Evolutionary conservation across 495 filamentous ascomycete species (phyloP).

Genomic region (Penicillium turbatum): DNA sequence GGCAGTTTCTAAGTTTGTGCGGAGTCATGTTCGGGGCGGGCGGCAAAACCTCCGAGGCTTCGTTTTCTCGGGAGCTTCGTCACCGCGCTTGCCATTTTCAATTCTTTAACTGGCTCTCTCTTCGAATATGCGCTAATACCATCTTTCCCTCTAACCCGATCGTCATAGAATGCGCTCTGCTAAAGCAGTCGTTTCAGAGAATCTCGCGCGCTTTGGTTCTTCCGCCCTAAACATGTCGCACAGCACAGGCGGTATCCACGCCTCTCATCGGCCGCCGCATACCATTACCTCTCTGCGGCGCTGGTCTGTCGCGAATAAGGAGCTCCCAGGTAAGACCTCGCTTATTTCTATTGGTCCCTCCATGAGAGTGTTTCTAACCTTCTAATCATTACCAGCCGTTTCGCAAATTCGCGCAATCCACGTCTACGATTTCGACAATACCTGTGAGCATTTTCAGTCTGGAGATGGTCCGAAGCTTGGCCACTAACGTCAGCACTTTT

Average conservation of each 20-base stretch:
- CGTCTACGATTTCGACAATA: slow-evolving; percentile 99
- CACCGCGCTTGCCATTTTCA: not conserved
- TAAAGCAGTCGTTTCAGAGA: slow-evolving; percentile 38
- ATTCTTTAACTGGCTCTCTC: not conserved
- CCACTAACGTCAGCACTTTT: slow-evolving; percentile 11
- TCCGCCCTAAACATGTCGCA: slow-evolving; percentile 24
- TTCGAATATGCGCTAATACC: not conserved
- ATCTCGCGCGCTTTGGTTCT: slow-evolving; percentile 18
- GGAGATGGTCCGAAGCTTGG: not conserved
- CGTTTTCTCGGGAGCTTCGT: not conserved
- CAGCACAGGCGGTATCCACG: slow-evolving; percentile 11
- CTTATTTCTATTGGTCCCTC: not conserved
- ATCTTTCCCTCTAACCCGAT: not conserved
- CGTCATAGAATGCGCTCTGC: slow-evolving; percentile 35
- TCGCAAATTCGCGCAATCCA: slow-evolving; percentile 75
- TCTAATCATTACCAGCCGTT: slow-evolving; percentile 38
- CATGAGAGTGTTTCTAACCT: not conserved
- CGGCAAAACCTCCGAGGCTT: slow-evolving; percentile 5
- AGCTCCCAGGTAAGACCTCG: slow-evolving; percentile 56
- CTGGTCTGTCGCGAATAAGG: slow-evolving; percentile 73
- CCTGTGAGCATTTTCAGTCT: slow-evolving; percentile 52
- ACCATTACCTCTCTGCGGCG: slow-evolving; percentile 71
- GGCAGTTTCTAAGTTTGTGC: not conserved
- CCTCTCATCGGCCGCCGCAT: slow-evolving; percentile 26
- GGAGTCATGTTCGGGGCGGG: slow-evolving; percentile 6